Base-by-base conservation (phyloP, 2,329 filamentous ascomycete genomes). In the Macrophomina phaseolina region DNA sequence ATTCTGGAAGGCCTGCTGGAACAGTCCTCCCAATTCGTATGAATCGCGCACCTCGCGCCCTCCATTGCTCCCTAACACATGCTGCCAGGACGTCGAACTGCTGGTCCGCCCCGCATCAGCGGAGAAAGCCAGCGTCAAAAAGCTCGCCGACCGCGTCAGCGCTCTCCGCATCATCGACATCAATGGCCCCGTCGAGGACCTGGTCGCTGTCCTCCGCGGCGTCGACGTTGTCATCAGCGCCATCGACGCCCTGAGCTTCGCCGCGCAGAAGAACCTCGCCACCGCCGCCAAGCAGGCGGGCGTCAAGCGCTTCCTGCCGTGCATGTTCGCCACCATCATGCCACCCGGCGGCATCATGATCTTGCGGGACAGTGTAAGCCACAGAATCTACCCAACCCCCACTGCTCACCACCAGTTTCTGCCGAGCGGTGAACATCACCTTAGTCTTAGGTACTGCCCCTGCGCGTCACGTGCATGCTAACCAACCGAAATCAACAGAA, bases 81-180 rank as follows among this genome's bases (percentile, higher is more conserved):
- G 0, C 23, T 23, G 23, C 23, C 23, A 23, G 23, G 23, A 23
- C 23, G 23, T 23, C 23, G 23, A 23, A 23, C 4, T 36, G 1
- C 36, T 56, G 2, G 30, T 14, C n/a, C 53, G 53, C 9, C 53
- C 36, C 3, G 12, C 36, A 2, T 56, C 53, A 28, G 4, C 30
- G 8, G 11, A 12, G 3, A 56, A 56, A 14, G 18, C 53, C 18
- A 40, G 16, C 14, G 42, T 6, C n/a, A 8, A 6, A n/a, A 11
- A 9, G 14, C 53, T 56, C 53, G 6, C 40, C 11, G 6, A 16
- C 5, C 53, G 34, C 14, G 83, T 84, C 2, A 73, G 86, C 23
- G 73, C 79, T 18, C 73, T 86, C 62, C 77, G 80, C 23, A 69
- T 78, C 14, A 76, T 75, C 23, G 83, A 87, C 68, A 73, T 86